Evolutionary conservation across 1,139 yeast species (phyloP).

Genomic region (Kluyveromyces sp.): DNA sequence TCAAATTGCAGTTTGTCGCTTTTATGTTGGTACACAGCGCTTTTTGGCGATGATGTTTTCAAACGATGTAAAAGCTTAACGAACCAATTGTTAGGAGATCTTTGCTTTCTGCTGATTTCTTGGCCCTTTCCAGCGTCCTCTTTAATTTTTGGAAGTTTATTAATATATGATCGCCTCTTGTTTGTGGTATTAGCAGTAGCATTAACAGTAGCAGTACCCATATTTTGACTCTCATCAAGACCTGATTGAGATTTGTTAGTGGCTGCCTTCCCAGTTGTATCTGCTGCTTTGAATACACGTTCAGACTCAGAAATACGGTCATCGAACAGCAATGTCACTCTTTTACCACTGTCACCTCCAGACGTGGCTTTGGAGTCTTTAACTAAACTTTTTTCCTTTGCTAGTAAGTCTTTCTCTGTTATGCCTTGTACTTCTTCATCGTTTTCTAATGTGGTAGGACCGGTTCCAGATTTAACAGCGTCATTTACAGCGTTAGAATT

Average conservation of each 20-base stretch:
- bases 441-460: no score
- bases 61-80: conserved; percentile 18
- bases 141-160: neutral
- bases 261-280: neutral
- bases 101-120: neutral
- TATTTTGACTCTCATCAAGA: neutral
- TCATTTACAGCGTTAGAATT: no score
- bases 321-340: conserved; percentile 3
- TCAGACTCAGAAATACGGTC: conserved; percentile 2
- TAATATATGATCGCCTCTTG: conserved; percentile 1
- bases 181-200: neutral
- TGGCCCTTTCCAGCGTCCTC: neutral
- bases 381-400: neutral
- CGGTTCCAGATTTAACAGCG: no score
- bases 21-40: conserved; percentile 14
- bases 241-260: neutral
- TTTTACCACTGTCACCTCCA: neutral
- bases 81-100: conserved; percentile 16
- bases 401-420: neutral
- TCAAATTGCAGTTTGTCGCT: conserved; percentile 22
- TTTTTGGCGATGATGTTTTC: conserved; percentile 6
- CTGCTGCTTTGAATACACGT: conserved; percentile 1
- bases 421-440: no score
- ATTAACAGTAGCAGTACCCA: neutral
- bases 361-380: neutral